Evolutionary conservation across 202 grass and related monocot species (phyloP).

Genomic region (Panicum virgatum): DNA sequence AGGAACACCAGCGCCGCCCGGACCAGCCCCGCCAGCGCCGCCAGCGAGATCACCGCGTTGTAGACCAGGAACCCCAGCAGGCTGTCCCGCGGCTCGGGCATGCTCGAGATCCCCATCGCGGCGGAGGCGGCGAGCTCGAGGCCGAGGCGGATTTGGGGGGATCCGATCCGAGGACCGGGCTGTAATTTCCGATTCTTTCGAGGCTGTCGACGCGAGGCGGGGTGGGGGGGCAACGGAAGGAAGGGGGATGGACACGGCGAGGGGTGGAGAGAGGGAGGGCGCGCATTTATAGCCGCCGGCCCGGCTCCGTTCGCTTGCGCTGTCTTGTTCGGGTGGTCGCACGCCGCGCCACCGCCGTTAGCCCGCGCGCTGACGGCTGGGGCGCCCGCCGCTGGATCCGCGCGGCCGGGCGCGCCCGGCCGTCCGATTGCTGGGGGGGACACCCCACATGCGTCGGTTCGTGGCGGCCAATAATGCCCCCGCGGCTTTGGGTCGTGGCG

Average conservation of each 20-base stretch:
- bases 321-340: constrained; percentile 21
- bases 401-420: neutral
- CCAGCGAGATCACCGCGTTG: constrained; percentile 65
- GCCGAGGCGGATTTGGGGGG: neutral
- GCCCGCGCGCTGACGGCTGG: neutral
- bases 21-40: constrained; percentile 55
- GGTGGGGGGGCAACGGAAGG: neutral
- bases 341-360: too few relatives aligned
- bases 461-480: constrained; percentile 43
- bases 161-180: constrained; percentile 18
- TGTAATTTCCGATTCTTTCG: constrained; percentile 18
- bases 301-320: neutral
- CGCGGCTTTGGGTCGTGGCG: constrained; percentile 8
- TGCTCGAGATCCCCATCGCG: constrained; percentile 78
- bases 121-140: neutral
- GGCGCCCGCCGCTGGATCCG: constrained; percentile 1
- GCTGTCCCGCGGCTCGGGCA: constrained; percentile 80
- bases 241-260: neutral
- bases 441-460: constrained; percentile 44
- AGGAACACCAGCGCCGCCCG: constrained; percentile 60
- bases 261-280: neutral
- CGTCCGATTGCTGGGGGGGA: constrained; percentile 19
- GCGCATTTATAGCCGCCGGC: constrained; percentile 42
- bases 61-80: constrained; percentile 72
- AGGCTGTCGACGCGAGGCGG: constrained; percentile 15